These are phyloP conservation scores for Stemphylium vesicarium DNA, from an alignment of 2,329 filamentous ascomycete genomes.

Conservation along the genomic window DNA sequence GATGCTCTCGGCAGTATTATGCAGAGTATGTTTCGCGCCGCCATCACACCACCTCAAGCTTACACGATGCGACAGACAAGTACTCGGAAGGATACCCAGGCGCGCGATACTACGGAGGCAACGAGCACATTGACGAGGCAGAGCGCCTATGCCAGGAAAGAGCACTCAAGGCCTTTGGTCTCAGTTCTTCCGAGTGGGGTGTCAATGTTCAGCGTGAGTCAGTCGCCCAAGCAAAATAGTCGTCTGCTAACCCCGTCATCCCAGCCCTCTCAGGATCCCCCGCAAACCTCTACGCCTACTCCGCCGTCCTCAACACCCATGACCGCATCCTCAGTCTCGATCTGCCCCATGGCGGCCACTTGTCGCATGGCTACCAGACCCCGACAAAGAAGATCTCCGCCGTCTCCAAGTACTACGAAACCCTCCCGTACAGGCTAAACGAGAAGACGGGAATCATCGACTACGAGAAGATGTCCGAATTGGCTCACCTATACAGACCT, in stretches of 20 bases:
- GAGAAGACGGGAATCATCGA: slow-evolving; percentile 94
- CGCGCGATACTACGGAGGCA: slow-evolving; percentile 98
- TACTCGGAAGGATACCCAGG: slow-evolving; percentile 99
- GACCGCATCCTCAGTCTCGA: slow-evolving; percentile 97
- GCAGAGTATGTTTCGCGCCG: slow-evolving; percentile 57
- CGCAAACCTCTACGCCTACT: slow-evolving; percentile 84
- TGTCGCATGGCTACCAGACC: slow-evolving; percentile 97
- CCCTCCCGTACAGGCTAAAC: slow-evolving; percentile 92
- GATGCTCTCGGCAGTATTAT: slow-evolving; percentile 79
- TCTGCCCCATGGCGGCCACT: slow-evolving; percentile 92
- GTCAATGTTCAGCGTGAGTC: slow-evolving; percentile 89
- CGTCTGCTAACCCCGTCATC: slow-evolving; percentile 19
- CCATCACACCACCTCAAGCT: slow-evolving; percentile 62
- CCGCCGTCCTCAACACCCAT: slow-evolving; percentile 88
- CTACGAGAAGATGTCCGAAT: slow-evolving; percentile 90
- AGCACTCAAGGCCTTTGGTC: slow-evolving; percentile 87
- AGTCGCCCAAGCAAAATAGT: background rate
- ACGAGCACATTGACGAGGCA: slow-evolving; percentile 97
- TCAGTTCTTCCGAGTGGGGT: slow-evolving; percentile 90
- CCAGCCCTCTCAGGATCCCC: slow-evolving; percentile 79
- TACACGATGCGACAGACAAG: slow-evolving; percentile 70
- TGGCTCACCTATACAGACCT: slow-evolving; percentile 89
- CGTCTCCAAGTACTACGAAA: slow-evolving; percentile 99
- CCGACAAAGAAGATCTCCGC: slow-evolving; percentile 85
- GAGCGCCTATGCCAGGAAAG: slow-evolving; percentile 94